Percentiles rank a stretch among this genome's conserved stretches.
Conservation (phyloP, 495 filamentous ascomycete species). For the Penicillium cinerascens region DNA sequence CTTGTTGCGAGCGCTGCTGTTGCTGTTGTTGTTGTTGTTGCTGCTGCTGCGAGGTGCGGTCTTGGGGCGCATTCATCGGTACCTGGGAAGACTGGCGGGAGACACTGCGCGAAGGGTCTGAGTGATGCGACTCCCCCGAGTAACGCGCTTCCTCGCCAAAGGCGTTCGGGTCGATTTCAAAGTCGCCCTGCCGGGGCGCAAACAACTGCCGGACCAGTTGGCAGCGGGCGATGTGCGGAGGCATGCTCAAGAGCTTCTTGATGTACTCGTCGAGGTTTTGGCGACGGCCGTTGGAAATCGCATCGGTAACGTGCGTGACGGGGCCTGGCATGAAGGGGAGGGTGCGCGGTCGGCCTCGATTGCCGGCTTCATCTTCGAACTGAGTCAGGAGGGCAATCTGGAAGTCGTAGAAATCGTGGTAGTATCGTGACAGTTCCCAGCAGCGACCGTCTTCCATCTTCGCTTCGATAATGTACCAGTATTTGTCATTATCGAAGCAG, state of each 20-base stretch:
- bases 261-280: slow-evolving; percentile 93
- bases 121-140: slow-evolving; percentile 68
- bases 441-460: slow-evolving; percentile 84
- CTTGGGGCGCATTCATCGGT: slow-evolving; percentile 61
- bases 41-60: slow-evolving; percentile 59
- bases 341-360: slow-evolving; percentile 68
- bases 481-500: slow-evolving; percentile 95
- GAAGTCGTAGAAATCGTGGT: slow-evolving; percentile 98
- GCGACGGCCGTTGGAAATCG: slow-evolving; percentile 87
- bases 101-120: slow-evolving; percentile 51
- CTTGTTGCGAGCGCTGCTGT: no score
- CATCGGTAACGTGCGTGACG: slow-evolving; percentile 95
- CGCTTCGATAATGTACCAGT: slow-evolving; percentile 97
- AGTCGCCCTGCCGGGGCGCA: slow-evolving; percentile 82
- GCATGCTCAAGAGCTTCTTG: slow-evolving; percentile 80
- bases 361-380: slow-evolving; percentile 90
- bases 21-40: no score
- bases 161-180: slow-evolving; percentile 75
- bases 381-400: slow-evolving; percentile 92
- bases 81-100: slow-evolving; percentile 74
- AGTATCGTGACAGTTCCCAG: slow-evolving; percentile 91
- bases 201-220: slow-evolving; percentile 85
- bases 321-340: slow-evolving; percentile 99
- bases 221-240: slow-evolving; percentile 77
- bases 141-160: slow-evolving; percentile 66